These are phyloP conservation scores for Moesziomyces antarcticus DNA, from an alignment of 1,284 basidiomycete genomes.

Conservation along the genomic window DNA sequence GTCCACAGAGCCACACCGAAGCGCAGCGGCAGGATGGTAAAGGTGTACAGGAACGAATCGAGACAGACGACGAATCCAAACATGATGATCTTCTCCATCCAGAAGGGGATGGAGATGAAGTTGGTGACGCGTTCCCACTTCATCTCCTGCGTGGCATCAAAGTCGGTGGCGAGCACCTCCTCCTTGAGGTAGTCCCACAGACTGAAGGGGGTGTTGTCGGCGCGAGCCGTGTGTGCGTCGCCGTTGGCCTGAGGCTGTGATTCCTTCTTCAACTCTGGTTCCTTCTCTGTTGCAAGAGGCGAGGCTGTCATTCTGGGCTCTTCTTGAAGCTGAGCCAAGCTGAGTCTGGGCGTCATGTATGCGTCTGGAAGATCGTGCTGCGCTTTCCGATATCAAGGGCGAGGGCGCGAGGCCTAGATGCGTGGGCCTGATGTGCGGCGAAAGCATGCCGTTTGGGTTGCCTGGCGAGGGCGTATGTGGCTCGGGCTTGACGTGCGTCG, in stretches of 20 bases:
- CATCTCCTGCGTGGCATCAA: slow-evolving; percentile 89
- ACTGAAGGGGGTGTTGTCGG: slow-evolving; percentile 69
- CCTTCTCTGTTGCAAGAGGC: neutral
- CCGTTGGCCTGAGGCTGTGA: neutral
- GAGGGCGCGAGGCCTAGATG: slow-evolving; percentile 22
- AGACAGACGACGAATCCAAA: slow-evolving; percentile 95
- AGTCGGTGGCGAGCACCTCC: slow-evolving; percentile 82
- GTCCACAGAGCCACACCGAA: slow-evolving; percentile 63
- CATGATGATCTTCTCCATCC: slow-evolving; percentile 93
- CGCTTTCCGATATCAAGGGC: slow-evolving; percentile 9
- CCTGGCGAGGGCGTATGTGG: slow-evolving; percentile 1
- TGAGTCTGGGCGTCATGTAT: slow-evolving; percentile 27
- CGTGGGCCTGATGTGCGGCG: slow-evolving; percentile 3
- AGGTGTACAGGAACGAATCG: slow-evolving; percentile 97
- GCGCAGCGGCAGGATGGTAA: slow-evolving; percentile 95
- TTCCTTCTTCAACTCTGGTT: slow-evolving; percentile 1
- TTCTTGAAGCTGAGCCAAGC: slow-evolving; percentile 22
- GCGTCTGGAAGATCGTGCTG: slow-evolving; percentile 18
- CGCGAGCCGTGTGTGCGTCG: neutral
- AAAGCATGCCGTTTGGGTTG: neutral
- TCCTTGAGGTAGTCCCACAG: slow-evolving; percentile 92
- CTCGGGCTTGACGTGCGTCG: neutral
- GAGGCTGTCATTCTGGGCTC: neutral
- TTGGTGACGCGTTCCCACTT: slow-evolving; percentile 99
- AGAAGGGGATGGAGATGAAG: slow-evolving; percentile 90